Percentiles rank a stretch among this genome's conserved stretches.
Conservation (phyloP, 2,329 filamentous ascomycete species). For the Ophiostoma novo-ulmi region DNA sequence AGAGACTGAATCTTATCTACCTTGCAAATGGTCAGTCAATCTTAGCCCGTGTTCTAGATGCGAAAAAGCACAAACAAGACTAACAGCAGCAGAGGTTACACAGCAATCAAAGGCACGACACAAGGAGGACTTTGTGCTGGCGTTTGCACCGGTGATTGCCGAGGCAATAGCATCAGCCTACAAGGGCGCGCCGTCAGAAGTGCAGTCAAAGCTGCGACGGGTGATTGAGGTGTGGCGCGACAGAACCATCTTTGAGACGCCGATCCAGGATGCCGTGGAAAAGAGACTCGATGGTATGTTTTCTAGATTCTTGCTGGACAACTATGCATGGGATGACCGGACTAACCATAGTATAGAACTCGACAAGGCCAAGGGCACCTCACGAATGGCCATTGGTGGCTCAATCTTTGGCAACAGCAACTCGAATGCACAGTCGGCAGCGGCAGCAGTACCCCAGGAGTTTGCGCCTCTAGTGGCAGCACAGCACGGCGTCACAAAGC, state of each 20-base stretch:
- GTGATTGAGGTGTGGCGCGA: slow-evolving; percentile 95
- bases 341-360: slow-evolving; percentile 41
- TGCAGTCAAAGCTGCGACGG: slow-evolving; percentile 79
- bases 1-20: slow-evolving; percentile 86
- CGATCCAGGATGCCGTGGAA: slow-evolving; percentile 78
- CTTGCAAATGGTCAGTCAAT: slow-evolving; percentile 75
- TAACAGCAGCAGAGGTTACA: slow-evolving; percentile 65
- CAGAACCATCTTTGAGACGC: slow-evolving; percentile 72
- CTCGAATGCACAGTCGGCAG: slow-evolving; percentile 29
- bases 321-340: neutral
- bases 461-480: slow-evolving; percentile 68
- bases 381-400: slow-evolving; percentile 48
- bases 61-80: neutral
- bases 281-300: slow-evolving; percentile 66
- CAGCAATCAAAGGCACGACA: slow-evolving; percentile 92
- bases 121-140: slow-evolving; percentile 86
- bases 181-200: slow-evolving; percentile 77
- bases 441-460: slow-evolving; percentile 60
- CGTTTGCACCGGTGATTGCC: slow-evolving; percentile 85
- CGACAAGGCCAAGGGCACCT: slow-evolving; percentile 53
- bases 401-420: slow-evolving; percentile 61
- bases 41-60: neutral
- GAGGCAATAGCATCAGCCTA: slow-evolving; percentile 90
- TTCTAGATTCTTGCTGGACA: neutral
- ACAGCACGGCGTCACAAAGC: slow-evolving; percentile 69